Percentiles rank a stretch among this genome's conserved stretches.
Conservation (phyloP, 495 filamentous ascomycete species). For the Penicillium cosmopolitanum region DNA sequence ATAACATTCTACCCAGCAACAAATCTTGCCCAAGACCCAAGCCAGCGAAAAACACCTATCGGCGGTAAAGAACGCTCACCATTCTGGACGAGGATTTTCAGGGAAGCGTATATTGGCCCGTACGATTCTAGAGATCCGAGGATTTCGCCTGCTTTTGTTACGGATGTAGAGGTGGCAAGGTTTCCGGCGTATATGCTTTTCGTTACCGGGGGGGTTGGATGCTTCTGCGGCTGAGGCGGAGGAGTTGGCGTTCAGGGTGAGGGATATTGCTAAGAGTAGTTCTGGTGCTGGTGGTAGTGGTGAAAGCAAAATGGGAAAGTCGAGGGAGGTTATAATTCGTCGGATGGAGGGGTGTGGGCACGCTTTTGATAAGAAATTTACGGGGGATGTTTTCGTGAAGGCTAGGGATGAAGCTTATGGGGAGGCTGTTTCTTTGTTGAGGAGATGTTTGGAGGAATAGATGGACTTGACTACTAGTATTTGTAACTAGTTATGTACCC, state of each 20-base stretch:
- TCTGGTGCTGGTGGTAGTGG: background rate
- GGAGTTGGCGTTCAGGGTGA: background rate
- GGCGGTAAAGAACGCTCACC: conserved; percentile 7
- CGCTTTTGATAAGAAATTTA: conserved; percentile 8
- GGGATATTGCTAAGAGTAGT: no score
- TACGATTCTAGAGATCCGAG: conserved; percentile 7
- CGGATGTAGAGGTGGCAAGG: background rate
- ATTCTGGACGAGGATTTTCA: conserved; percentile 8
- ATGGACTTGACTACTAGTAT: no score
- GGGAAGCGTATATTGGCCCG: background rate
- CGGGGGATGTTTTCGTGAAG: background rate
- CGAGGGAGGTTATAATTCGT: conserved; percentile 1
- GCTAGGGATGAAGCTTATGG: conserved; percentile 9
- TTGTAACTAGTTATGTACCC: no score
- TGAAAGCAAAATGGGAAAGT: background rate
- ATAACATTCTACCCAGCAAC: conserved; percentile 15
- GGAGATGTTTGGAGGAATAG: background rate
- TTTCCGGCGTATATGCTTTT: conserved; percentile 7
- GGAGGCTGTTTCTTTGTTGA: conserved; percentile 3
- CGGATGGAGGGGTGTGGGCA: conserved; percentile 13
- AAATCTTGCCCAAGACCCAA: conserved; percentile 3
- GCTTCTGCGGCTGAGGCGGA: conserved; percentile 9
- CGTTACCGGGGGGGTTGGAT: conserved; percentile 9
- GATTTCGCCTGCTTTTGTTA: conserved; percentile 5
- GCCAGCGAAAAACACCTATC: background rate